Evolutionary conservation across 2,329 filamentous ascomycete species (phyloP).

Genomic region (Monosporascus sp.): DNA sequence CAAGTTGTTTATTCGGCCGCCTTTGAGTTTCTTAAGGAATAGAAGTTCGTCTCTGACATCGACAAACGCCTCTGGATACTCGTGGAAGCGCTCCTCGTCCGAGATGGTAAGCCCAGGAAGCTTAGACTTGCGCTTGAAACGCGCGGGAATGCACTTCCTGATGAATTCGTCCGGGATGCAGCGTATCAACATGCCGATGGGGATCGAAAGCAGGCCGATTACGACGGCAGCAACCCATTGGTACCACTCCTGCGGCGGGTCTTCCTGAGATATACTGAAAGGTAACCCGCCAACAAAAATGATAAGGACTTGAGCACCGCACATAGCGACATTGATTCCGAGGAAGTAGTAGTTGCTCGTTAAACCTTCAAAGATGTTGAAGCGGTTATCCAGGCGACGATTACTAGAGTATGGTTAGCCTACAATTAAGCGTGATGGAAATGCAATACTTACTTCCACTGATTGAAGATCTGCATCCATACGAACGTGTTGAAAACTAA

Average conservation of each 20-base stretch:
- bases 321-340: slow-evolving; percentile 78
- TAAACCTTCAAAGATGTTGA: slow-evolving; percentile 93
- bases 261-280: slow-evolving; percentile 62
- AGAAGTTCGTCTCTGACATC: slow-evolving; percentile 77
- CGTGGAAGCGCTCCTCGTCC: slow-evolving; percentile 59
- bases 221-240: slow-evolving; percentile 88
- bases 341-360: slow-evolving; percentile 85
- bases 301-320: slow-evolving; percentile 84
- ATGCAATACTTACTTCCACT: slow-evolving; percentile 69
- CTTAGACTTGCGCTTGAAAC: slow-evolving; percentile 45
- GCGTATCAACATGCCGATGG: slow-evolving; percentile 75
- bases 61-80: slow-evolving; percentile 66
- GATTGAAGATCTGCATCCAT: slow-evolving; percentile 99
- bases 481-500: slow-evolving; percentile 98
- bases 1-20: slow-evolving; percentile 74
- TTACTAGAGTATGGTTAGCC: slow-evolving; percentile 49
- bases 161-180: slow-evolving; percentile 71
- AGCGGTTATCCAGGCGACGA: slow-evolving; percentile 85
- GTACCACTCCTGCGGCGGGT: slow-evolving; percentile 52
- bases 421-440: slow-evolving; percentile 5
- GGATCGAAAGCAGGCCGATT: slow-evolving; percentile 78
- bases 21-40: slow-evolving; percentile 75
- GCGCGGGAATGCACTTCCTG: slow-evolving; percentile 45
- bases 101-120: slow-evolving; percentile 55
- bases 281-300: slow-evolving; percentile 79